Evolutionary conservation across 306 rosid genomes (phyloP).

Genomic region (Trichosanthes cucumerina): DNA sequence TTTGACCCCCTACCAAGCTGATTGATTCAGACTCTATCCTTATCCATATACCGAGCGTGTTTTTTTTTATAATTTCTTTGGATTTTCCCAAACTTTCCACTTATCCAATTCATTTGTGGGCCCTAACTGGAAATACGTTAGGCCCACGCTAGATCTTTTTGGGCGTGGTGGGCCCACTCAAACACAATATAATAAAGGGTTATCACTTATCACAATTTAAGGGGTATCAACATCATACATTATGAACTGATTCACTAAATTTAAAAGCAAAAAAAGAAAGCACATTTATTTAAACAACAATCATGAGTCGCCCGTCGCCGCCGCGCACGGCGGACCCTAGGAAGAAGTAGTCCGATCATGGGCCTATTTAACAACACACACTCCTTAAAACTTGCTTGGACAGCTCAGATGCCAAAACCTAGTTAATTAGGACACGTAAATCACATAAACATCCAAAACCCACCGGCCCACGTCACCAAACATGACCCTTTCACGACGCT

Average conservation of each 20-base stretch:
- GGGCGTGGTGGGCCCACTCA: not conserved
- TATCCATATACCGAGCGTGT: not conserved
- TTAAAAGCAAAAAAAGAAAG: not conserved
- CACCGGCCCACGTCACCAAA: not conserved
- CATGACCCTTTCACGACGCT: not conserved
- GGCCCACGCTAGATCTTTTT: not conserved
- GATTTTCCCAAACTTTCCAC: not conserved
- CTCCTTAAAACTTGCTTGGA: not conserved
- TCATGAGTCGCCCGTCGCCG: not conserved
- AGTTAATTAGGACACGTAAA: conserved; percentile 2
- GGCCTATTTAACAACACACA: not conserved
- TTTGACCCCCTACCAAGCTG: not conserved
- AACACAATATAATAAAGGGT: not conserved
- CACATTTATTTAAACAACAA: not conserved
- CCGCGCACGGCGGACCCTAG: not conserved
- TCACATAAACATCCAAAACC: not conserved
- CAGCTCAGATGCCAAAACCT: not conserved
- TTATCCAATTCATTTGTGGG: not conserved
- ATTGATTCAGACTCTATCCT: not conserved
- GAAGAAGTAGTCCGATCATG: not conserved
- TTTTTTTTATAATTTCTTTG: not conserved
- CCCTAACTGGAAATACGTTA: not conserved
- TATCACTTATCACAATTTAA: not conserved
- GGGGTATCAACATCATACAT: not conserved
- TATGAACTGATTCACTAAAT: not conserved